Evolutionary conservation across 495 filamentous ascomycete species (phyloP), one percentile per base, ranked within the genome.

Genomic region (Hypomontagnella submonticulosa): DNA sequence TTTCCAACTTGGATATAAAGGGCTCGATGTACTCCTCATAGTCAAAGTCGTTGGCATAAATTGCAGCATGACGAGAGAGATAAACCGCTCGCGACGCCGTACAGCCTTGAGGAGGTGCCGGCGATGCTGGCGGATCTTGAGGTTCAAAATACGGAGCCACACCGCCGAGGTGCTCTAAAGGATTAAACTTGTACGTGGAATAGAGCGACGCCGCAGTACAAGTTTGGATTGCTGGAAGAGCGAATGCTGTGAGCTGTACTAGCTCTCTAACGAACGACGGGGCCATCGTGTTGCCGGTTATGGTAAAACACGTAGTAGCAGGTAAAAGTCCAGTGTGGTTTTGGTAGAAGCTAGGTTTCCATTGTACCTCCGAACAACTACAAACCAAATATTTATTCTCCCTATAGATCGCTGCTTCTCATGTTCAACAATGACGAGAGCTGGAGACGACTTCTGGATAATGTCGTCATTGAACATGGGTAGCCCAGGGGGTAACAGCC

Each of bases 101-200:
- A 67, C 80, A 83, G 36, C 80, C 80, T 66, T 78, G 73, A 4
- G 76, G 75, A 27, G 72, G 11, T 7, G 67, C 52, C 7, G 76
- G 74, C 0, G 73, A 75, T 4, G 73, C 61, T 13, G 77, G 75
- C 32, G 80, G 80, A 49, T 81, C 80, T 47, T 73, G 71, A 11
- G 79, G 75, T 65, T 84, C 80, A 53, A 82, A 84, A 57, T 81
- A 81, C 1, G 81, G 80, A 3, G 80, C 71, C 11, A 82, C 75
- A 40, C 80, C 80, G 40, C 78, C 77, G 7, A 84, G 77, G 66
- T 83, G 80, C 50, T 80, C 66, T 3, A 83, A 72, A 7, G 81
- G 81, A 41, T 82, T 73, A 57, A 83, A 82, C 13, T 46, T 65
- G 42, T 81, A 81, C 6, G 69, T 59, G 5, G 74, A 71, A 52